Percentiles rank a stretch among this genome's conserved stretches.
Evolutionary conservation across 768 basidiomycete genomes (phyloP).

Genomic region (Termitomyces sp.): DNA sequence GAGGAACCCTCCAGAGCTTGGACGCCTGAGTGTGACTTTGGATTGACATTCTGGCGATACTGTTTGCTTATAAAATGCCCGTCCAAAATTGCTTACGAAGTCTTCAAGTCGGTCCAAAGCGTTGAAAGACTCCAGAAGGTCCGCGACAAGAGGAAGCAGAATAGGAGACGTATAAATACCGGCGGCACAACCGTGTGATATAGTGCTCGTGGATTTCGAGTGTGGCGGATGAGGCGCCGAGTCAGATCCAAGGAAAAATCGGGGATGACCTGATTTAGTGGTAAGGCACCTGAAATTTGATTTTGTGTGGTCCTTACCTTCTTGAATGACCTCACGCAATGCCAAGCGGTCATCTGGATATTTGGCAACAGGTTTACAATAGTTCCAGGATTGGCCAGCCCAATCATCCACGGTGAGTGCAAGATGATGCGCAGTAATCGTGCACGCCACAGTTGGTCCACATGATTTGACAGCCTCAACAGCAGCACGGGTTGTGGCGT

Average conservation of each 20-base stretch:
- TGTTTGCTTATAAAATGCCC: constrained; percentile 67
- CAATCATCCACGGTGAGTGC: constrained; percentile 93
- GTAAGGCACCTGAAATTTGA: background rate
- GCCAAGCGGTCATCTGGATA: constrained; percentile 89
- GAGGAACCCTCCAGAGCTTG: constrained; percentile 26
- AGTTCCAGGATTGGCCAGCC: constrained; percentile 93
- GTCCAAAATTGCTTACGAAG: constrained; percentile 78
- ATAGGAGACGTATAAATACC: constrained; percentile 95
- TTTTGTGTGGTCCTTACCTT: constrained; percentile 45
- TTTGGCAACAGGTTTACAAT: constrained; percentile 98
- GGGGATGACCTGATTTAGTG: constrained; percentile 64
- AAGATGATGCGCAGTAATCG: constrained; percentile 96
- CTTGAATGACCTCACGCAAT: constrained; percentile 67
- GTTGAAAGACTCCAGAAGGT: constrained; percentile 82
- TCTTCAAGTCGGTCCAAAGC: constrained; percentile 78
- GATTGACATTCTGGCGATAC: constrained; percentile 24
- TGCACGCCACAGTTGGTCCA: constrained; percentile 86
- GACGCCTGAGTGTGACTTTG: constrained; percentile 42
- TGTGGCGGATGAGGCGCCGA: constrained; percentile 86
- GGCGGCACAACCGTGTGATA: constrained; percentile 79
- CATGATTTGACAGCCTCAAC: constrained; percentile 80
- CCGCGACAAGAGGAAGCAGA: constrained; percentile 85
- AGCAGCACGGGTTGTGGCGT: constrained; percentile 91
- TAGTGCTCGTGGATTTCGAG: constrained; percentile 67
- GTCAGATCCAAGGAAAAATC: constrained; percentile 97